Evolutionary conservation across 495 filamentous ascomycete genomes (phyloP).

Genomic region (Pyronema omphalodes): DNA sequence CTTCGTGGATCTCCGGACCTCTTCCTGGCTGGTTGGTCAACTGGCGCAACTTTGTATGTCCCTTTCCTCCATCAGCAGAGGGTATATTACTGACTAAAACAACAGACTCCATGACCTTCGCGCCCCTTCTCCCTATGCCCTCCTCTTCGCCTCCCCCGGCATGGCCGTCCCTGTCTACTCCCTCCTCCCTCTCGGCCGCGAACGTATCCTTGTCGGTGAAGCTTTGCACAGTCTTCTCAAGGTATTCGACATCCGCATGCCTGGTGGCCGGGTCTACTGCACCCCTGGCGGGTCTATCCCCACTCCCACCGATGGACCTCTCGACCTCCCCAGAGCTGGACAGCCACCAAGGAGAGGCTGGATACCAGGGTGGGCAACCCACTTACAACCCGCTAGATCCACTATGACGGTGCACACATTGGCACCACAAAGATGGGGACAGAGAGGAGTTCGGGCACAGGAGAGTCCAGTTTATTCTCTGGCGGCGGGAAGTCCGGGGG

Average conservation of each 20-base stretch:
- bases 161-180: slow-evolving; percentile 41
- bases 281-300: slow-evolving; percentile 17
- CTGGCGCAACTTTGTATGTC: slow-evolving; percentile 35
- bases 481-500: slow-evolving; percentile 2
- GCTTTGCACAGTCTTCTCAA: slow-evolving; percentile 41
- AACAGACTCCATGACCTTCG: slow-evolving; percentile 49
- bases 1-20: slow-evolving; percentile 24
- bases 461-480: slow-evolving; percentile 15
- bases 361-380: slow-evolving; percentile 13
- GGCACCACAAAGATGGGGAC: not conserved
- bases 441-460: not conserved
- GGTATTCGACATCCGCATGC: slow-evolving; percentile 45
- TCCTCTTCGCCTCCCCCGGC: slow-evolving; percentile 36
- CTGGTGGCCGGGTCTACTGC: slow-evolving; percentile 27
- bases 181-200: slow-evolving; percentile 35
- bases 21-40: slow-evolving; percentile 45
- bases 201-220: slow-evolving; percentile 40
- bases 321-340: not conserved
- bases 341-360: not conserved
- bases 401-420: not conserved
- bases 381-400: slow-evolving; percentile 1
- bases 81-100: not conserved
- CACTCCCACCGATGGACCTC: not conserved
- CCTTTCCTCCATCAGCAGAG: not conserved
- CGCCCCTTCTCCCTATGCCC: slow-evolving; percentile 30